Base-by-base conservation (phyloP, 768 basidiomycete species). In the Candolleomyces eurysporus region DNA sequence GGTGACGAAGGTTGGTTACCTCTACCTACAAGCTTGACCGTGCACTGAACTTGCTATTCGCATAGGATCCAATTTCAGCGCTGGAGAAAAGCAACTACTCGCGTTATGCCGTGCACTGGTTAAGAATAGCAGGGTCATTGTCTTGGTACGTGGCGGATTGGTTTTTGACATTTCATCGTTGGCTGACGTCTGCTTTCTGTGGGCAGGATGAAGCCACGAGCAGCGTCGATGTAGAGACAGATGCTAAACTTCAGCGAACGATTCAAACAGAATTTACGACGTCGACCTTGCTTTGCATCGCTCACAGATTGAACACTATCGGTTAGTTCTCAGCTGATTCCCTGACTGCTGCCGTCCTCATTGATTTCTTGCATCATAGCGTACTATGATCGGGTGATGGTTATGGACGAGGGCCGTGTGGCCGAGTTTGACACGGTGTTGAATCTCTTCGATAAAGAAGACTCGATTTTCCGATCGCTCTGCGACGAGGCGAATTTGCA, bases 341-440 rank as follows among this genome's bases (percentile, higher is more conserved):
- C 19, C 45, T 46, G 6, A 22, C 45, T 17, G 46, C 45, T 48
- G 42, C 31, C 5, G 19, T 11, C 26, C 42, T 42, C 21, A 14
- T 9, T 59, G 16, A 5, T 51, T 11, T 50, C 48, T 19, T 63
- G 8, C 36, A 11, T 36, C 36, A 2, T 48, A 84, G 84, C 78
- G 0, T 82, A 88, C 66, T 89, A 87, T 63, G 87, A 90, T 67
- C 79, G 84, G n/a, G 79, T 91, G 22, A 73, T 92, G 16, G 89
- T 91, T 48, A 88, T 93, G 86, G 84, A 88, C 64, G 71, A 78
- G 36, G 90, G 91, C 4, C 67, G 74, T 32, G 83, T 90, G 3
- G 86, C 84, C 16, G 90, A 92, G 72, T 90, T 84, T 67, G 90
- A 91, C 72, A 86, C 87, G 2, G 89, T 90, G 4, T 77, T 88